Conservation (phyloP, 208 protist species). For the Trypanosoma avium region DNA sequence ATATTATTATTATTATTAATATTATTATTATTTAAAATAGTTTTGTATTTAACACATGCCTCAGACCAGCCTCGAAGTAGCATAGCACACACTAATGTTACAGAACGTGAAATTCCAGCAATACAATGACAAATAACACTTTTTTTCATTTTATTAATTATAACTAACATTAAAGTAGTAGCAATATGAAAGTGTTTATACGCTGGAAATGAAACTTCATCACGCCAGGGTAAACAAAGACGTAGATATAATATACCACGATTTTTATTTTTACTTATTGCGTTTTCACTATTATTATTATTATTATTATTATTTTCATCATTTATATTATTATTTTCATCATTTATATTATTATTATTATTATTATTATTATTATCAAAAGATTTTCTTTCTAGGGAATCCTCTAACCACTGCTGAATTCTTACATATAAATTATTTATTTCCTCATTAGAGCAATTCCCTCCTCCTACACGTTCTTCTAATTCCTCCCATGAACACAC, state of each 20-base stretch:
- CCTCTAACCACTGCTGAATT: no score
- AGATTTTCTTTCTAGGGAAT: not conserved
- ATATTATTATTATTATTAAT: constrained; percentile 11
- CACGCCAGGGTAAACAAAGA: constrained; percentile 22
- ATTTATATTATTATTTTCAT: not conserved
- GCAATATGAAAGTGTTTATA: constrained; percentile 13
- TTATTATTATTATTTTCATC: not conserved
- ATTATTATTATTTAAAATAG: constrained; percentile 23
- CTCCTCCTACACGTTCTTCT: constrained; percentile 8
- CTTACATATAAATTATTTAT: no score
- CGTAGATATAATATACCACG: not conserved
- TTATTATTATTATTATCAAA: not conserved
- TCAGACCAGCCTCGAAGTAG: constrained; percentile 48
- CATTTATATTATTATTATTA: not conserved
- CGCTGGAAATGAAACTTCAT: constrained; percentile 18
- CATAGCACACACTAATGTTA: constrained; percentile 58
- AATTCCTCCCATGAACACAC: constrained; percentile 27
- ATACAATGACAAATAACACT: constrained; percentile 69
- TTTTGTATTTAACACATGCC: constrained; percentile 5
- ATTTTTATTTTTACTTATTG: not conserved
- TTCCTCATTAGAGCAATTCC: no score
- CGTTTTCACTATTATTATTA: not conserved
- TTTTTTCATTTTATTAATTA: constrained; percentile 15
- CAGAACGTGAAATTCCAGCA: constrained; percentile 70
- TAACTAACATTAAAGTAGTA: constrained; percentile 10